Percentiles rank a stretch among this genome's conserved stretches.
Evolutionary conservation across 306 rosid species (phyloP).

Genomic region (Mucuna pruriens): DNA sequence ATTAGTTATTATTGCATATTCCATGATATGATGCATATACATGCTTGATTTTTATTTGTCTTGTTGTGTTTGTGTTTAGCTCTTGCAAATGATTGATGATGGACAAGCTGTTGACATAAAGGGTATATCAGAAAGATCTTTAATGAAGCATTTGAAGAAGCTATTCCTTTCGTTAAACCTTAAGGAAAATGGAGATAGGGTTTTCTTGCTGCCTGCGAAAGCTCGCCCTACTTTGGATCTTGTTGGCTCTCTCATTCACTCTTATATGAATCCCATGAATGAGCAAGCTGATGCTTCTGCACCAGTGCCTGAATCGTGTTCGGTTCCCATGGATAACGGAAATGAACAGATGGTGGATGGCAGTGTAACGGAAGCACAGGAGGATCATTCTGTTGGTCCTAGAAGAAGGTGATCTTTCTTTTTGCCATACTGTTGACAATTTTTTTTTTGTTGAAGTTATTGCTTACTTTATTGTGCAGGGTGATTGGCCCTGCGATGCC

Average conservation of each 20-base stretch:
- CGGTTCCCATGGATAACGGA: conserved; percentile 46
- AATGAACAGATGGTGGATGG: conserved; percentile 44
- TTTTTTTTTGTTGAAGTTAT: background rate
- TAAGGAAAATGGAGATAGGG: conserved; percentile 69
- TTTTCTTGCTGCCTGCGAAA: conserved; percentile 71
- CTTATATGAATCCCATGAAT: conserved; percentile 38
- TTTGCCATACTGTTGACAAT: background rate
- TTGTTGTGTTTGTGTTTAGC: conserved; percentile 51
- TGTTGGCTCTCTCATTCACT: conserved; percentile 66
- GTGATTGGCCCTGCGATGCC: conserved; percentile 94
- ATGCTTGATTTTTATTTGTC: conserved; percentile 12
- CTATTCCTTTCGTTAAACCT: conserved; percentile 71
- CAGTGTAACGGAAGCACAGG: conserved; percentile 34
- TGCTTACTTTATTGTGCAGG: conserved; percentile 52
- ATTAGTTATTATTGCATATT: background rate
- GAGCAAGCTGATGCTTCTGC: conserved; percentile 41
- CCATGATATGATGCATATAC: background rate
- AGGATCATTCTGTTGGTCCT: conserved; percentile 64
- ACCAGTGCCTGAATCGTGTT: conserved; percentile 40
- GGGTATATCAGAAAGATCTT: conserved; percentile 73
- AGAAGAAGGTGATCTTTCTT: conserved; percentile 59
- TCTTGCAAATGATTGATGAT: conserved; percentile 87
- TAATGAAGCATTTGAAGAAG: conserved; percentile 73
- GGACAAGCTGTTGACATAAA: conserved; percentile 96
- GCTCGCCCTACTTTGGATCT: conserved; percentile 74